phyloP scores from a whole-genome alignment of 306 rosid genomes.

The Citrullus colocynthis region DNA sequence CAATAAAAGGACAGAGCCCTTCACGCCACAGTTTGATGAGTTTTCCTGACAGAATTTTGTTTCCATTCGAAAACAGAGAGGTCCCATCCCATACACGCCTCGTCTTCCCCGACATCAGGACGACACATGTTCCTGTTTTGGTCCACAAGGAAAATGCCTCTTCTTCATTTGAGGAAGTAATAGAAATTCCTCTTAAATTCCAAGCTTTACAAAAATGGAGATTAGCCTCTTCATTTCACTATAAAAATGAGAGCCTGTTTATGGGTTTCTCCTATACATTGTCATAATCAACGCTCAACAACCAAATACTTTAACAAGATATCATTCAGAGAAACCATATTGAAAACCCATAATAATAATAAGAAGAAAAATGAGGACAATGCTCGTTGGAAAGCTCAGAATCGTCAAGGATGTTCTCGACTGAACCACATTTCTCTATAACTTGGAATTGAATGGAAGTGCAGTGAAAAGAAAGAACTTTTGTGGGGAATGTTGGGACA shows the following conservation, averaged over 20 bases:
- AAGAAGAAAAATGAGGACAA: background rate
- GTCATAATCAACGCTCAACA: background rate
- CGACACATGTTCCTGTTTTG: background rate
- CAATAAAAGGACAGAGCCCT: background rate
- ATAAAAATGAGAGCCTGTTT: background rate
- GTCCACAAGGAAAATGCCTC: background rate
- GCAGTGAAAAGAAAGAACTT: background rate
- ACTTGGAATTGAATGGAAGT: background rate
- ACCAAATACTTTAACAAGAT: background rate
- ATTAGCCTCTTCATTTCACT: no score
- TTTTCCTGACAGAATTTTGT: background rate
- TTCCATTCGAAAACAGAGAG: constrained; percentile 15
- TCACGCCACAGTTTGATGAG: background rate
- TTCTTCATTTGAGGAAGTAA: background rate
- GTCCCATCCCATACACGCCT: constrained; percentile 11
- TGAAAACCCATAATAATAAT: background rate
- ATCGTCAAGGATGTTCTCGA: background rate
- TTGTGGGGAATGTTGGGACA: background rate
- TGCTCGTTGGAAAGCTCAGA: background rate
- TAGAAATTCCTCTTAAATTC: background rate
- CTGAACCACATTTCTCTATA: background rate
- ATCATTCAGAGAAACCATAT: background rate
- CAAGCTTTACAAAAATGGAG: background rate
- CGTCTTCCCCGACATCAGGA: background rate
- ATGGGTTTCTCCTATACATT: background rate